phyloP scores from a whole-genome alignment of 768 basidiomycete species.

The Suillus discolor region DNA sequence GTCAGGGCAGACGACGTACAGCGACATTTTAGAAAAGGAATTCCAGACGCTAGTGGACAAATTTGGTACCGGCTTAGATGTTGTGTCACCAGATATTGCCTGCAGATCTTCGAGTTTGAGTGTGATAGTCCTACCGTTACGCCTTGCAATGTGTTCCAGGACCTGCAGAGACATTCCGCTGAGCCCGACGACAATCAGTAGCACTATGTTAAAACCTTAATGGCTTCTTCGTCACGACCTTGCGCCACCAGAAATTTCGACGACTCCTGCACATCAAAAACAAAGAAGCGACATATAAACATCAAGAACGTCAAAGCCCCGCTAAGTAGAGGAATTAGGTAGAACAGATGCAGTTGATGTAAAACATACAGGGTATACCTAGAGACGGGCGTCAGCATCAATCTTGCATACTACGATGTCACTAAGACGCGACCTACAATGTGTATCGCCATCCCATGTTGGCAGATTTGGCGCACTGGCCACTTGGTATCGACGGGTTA shows the following conservation, averaged over 20 bases:
- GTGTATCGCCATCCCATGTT: constrained; percentile 69
- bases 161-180: constrained; percentile 32
- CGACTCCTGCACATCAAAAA: constrained; percentile 63
- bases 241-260: constrained; percentile 62
- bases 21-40: constrained; percentile 41
- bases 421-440: constrained; percentile 32
- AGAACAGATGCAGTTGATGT: constrained; percentile 10
- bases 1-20: constrained; percentile 34
- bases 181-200: not conserved
- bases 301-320: constrained; percentile 52
- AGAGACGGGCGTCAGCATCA: constrained; percentile 7
- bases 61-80: constrained; percentile 16
- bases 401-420: not conserved
- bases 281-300: constrained; percentile 55
- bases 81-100: constrained; percentile 26
- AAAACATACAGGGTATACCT: constrained; percentile 45
- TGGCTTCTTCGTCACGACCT: constrained; percentile 58
- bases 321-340: constrained; percentile 24
- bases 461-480: constrained; percentile 46
- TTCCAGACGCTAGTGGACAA: constrained; percentile 29
- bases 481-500: constrained; percentile 26
- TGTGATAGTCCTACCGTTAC: constrained; percentile 47
- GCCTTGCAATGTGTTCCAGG: constrained; percentile 48
- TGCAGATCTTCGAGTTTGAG: constrained; percentile 49
- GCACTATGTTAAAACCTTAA: constrained; percentile 35